Conservation (phyloP, 2,329 filamentous ascomycete genomes). For the Nothophoma quercina region DNA sequence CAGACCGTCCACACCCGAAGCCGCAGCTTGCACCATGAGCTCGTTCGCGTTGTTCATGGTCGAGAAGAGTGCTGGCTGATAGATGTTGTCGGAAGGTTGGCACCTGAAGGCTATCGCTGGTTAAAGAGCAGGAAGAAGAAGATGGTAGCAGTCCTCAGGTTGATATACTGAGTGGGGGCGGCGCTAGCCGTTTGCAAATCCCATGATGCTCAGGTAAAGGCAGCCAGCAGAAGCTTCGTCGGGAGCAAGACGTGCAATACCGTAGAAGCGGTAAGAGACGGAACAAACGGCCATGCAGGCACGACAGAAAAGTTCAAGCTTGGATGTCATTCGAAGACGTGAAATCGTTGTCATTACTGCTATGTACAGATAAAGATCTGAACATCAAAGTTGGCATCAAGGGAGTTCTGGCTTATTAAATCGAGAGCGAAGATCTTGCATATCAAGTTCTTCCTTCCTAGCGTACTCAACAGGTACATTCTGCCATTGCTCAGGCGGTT, state of each 20-base stretch:
- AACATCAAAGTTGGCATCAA: too few relatives aligned
- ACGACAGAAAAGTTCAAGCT: too few relatives aligned
- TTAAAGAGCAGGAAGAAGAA: neutral
- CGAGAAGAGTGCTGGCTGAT: too few relatives aligned
- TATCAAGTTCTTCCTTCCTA: too few relatives aligned
- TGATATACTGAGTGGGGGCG: neutral
- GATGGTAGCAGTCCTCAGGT: neutral
- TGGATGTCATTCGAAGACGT: too few relatives aligned
- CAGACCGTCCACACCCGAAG: constrained; percentile 1
- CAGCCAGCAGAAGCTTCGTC: neutral
- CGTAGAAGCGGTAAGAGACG: neutral
- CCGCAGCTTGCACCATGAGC: constrained; percentile 3
- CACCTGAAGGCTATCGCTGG: neutral
- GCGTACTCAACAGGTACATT: too few relatives aligned
- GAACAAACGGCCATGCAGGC: neutral
- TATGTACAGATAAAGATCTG: too few relatives aligned
- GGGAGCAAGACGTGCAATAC: neutral
- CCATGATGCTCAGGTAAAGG: neutral
- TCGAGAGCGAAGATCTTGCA: too few relatives aligned
- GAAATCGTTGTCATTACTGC: too few relatives aligned
- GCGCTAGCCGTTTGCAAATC: neutral
- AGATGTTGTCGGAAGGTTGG: too few relatives aligned
- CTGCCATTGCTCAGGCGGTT: too few relatives aligned
- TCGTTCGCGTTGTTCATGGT: constrained; percentile 6
- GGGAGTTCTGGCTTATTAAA: too few relatives aligned